Evolutionary conservation across 768 basidiomycete genomes (phyloP).

Genomic region (Suillus cothurnatus): DNA sequence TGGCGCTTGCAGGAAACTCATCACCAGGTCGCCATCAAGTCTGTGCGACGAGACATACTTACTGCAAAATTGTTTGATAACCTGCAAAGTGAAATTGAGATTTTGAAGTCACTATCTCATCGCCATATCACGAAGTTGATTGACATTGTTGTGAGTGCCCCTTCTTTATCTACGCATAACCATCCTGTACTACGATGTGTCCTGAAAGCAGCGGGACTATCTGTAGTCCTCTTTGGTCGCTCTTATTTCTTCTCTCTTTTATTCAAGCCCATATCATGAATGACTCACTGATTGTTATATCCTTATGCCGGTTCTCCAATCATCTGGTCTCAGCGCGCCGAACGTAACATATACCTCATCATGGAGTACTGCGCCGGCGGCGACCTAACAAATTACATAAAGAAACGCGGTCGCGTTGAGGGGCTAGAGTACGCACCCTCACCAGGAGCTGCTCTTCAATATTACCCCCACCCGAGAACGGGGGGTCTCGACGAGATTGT

Average conservation of each 20-base stretch:
- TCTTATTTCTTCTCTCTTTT: background rate
- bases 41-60: constrained; percentile 84
- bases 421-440: constrained; percentile 80
- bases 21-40: constrained; percentile 89
- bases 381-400: constrained; percentile 95
- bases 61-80: constrained; percentile 95
- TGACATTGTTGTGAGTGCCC: constrained; percentile 78
- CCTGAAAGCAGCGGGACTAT: background rate
- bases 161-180: constrained; percentile 6
- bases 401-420: constrained; percentile 93
- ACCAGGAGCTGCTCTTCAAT: constrained; percentile 70
- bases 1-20: constrained; percentile 61
- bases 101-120: constrained; percentile 91
- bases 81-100: constrained; percentile 96
- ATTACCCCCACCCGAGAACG: constrained; percentile 87
- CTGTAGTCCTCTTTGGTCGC: background rate
- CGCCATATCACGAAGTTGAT: constrained; percentile 91
- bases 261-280: background rate
- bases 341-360: constrained; percentile 86
- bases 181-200: background rate
- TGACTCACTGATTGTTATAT: background rate
- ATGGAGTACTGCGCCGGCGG: constrained; percentile 98
- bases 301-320: constrained; percentile 9
- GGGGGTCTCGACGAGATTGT: constrained; percentile 92
- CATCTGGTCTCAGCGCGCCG: constrained; percentile 54